These are phyloP conservation scores for Exobasidium rhododendri DNA, from an alignment of 1,284 basidiomycete species.

Conservation along the genomic window DNA sequence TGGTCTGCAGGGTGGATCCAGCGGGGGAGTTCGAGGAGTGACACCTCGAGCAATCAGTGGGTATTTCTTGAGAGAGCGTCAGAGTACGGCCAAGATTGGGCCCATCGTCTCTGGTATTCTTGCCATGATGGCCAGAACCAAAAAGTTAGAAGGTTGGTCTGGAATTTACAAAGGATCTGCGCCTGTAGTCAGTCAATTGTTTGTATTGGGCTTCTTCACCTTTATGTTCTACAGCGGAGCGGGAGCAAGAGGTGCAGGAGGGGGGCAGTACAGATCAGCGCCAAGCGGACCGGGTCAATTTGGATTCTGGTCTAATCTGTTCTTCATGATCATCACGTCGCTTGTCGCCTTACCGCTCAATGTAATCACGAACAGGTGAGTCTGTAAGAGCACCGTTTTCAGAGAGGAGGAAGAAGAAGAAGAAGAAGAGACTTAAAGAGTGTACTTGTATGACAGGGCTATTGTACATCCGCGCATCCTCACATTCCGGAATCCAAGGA, in stretches of 20 bases:
- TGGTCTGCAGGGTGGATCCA: constrained; percentile 20
- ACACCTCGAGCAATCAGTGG: constrained; percentile 24
- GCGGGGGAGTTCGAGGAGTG: constrained; percentile 5
- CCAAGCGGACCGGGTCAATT: constrained; percentile 41
- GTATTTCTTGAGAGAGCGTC: constrained; percentile 33
- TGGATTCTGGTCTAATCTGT: constrained; percentile 39
- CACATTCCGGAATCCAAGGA: constrained; percentile 23
- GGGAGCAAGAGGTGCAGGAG: constrained; percentile 18
- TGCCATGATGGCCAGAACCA: constrained; percentile 43
- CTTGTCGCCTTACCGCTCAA: constrained; percentile 42
- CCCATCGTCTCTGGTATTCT: constrained; percentile 48
- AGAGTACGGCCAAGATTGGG: constrained; percentile 45
- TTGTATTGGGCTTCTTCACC: constrained; percentile 28
- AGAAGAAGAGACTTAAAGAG: not conserved
- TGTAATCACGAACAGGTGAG: constrained; percentile 40
- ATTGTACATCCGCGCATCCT: constrained; percentile 48
- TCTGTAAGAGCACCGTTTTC: not conserved
- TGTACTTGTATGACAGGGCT: constrained; percentile 20
- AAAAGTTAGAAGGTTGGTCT: constrained; percentile 47
- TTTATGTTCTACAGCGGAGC: constrained; percentile 34
- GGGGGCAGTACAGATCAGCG: constrained; percentile 40
- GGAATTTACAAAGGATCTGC: constrained; percentile 46
- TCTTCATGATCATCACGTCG: constrained; percentile 37
- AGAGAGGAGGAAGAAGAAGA: not conserved
- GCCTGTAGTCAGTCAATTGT: constrained; percentile 20